Evolutionary conservation across 2,329 filamentous ascomycete species (phyloP), one percentile per base, ranked within the genome.

Genomic region (Didymella exigua): DNA sequence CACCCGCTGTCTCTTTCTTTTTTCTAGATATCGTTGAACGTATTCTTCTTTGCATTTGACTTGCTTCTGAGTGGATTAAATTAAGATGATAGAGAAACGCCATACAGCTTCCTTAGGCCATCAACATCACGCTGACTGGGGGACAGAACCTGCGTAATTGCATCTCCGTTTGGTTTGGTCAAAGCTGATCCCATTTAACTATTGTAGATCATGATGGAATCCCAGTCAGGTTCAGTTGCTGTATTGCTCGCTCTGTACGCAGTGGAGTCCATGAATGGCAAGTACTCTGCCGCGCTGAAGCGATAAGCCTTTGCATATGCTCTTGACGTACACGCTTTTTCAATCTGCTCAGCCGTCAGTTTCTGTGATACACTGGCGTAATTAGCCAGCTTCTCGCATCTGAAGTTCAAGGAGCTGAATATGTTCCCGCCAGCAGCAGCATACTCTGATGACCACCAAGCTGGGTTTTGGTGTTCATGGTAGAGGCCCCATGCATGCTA

Each of bases 81-180:
- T n/a, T n/a, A n/a, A n/a, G n/a, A 18, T 8, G 24, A 29, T 18
- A 13, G 14, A 30, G 41, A 43, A 43, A 43, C 18, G n/a, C 41
- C 18, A 30, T 43, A 43, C 23, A 43, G 24, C 26, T 29, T 29
- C n/a, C 30, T 43, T 24, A 43, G 18, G 18, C 41, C 41, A 18
- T 43, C 24, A 19, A 43, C 41, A n/a, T 43, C 41, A 13, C n/a
- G 41, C 41, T 43, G 41, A 43, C 41, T 43, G 29, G 41, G 41
- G 18, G 24, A 27, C 24, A 43, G 29, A 24, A 43, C 41, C 24
- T 29, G 41, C n/a, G 26, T 43, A 19, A 43, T 43, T 30, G 21
- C 41, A 3, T 43, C 41, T 16, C 41, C 24, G 24, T 43, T 43
- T 30, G 41, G 41, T 16, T 43, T 43, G 29, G 41, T 43, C 24